phyloP scores from a whole-genome alignment of 176 grass and related monocot species.

The Tillandsia leiboldiana region DNA sequence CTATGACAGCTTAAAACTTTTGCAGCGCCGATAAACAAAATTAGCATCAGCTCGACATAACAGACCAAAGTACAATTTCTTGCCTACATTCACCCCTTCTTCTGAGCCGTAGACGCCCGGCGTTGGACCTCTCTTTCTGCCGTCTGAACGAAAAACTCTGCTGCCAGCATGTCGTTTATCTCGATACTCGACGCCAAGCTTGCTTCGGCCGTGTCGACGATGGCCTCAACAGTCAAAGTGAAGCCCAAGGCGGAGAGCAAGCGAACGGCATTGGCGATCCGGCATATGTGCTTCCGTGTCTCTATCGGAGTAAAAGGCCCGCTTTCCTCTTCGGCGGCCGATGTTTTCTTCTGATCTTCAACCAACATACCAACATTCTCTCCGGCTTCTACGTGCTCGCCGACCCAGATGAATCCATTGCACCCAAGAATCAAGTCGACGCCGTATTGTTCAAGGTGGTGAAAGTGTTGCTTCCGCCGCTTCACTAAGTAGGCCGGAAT shows the following conservation, averaged over 20 bases:
- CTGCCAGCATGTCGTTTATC: constrained; percentile 71
- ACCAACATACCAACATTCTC: constrained; percentile 26
- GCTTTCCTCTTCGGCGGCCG: not conserved
- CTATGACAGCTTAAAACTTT: too few relatives aligned
- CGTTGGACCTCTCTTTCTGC: constrained; percentile 51
- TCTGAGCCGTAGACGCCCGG: constrained; percentile 36
- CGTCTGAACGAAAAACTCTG: constrained; percentile 72
- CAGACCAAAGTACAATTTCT: not conserved
- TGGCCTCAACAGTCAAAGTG: constrained; percentile 54
- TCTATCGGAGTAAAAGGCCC: constrained; percentile 36
- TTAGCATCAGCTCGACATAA: not conserved
- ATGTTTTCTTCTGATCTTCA: constrained; percentile 23
- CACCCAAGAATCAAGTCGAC: constrained; percentile 83
- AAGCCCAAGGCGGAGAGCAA: constrained; percentile 69
- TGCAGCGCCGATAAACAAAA: too few relatives aligned
- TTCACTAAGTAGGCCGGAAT: constrained; percentile 78
- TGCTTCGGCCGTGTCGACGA: constrained; percentile 50
- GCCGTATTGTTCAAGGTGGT: constrained; percentile 61
- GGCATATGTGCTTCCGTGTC: constrained; percentile 60
- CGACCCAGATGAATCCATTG: constrained; percentile 86
- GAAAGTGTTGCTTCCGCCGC: constrained; percentile 80
- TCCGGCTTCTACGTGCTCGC: constrained; percentile 52
- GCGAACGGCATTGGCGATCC: constrained; percentile 64
- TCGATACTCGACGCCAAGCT: constrained; percentile 38
- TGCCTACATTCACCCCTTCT: constrained; percentile 36